Evolutionary conservation across 352 stramenopile genomes (phyloP).

Genomic region (Elongisporangium senticosum): DNA sequence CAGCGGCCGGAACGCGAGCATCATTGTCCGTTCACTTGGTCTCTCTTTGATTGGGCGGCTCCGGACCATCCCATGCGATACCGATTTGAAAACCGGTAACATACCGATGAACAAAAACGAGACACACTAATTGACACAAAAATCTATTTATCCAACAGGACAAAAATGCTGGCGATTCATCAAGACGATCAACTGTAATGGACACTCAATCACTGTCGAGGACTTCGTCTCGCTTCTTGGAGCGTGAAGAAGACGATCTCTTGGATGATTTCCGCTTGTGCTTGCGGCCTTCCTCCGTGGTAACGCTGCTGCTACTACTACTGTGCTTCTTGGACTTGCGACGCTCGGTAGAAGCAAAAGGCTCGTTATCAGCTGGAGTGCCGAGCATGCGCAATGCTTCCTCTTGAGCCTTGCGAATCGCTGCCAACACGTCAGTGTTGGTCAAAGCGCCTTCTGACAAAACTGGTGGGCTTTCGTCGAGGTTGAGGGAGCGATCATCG

Average conservation of each 20-base stretch:
- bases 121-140: neutral
- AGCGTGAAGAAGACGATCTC: neutral
- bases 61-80: neutral
- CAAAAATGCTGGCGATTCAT: neutral
- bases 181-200: too few species aligned
- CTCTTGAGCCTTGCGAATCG: slow-evolving; percentile 61
- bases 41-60: neutral
- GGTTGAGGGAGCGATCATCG: slow-evolving; percentile 1
- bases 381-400: slow-evolving; percentile 59
- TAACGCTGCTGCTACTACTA: neutral
- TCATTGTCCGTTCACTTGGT: neutral
- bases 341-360: neutral
- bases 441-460: slow-evolving; percentile 2
- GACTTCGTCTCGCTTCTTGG: neutral
- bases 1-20: neutral
- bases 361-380: neutral
- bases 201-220: neutral
- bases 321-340: neutral
- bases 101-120: neutral
- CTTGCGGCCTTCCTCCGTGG: neutral
- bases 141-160: neutral
- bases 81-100: neutral
- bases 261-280: neutral
- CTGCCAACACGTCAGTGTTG: slow-evolving; percentile 52
- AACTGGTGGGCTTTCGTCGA: neutral